These are phyloP conservation scores for Trichoderma gamsii DNA, from an alignment of 495 filamentous ascomycete genomes.

Conservation along the genomic window DNA sequence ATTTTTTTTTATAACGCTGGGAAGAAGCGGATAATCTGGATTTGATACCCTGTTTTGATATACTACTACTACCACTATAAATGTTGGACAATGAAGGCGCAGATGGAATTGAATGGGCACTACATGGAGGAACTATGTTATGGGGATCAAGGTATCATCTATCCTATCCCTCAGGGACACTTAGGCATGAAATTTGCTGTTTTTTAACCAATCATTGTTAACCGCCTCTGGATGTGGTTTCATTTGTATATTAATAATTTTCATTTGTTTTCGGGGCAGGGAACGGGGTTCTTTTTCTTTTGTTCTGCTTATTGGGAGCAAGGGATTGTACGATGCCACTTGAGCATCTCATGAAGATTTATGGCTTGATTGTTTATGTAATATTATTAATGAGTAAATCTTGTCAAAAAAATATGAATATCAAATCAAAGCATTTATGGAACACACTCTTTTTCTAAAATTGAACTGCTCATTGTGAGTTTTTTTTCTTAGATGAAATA, in stretches of 20 bases:
- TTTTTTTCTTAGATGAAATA: too few species aligned
- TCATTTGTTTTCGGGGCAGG: not conserved
- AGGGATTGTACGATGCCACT: not conserved
- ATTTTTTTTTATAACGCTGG: not conserved
- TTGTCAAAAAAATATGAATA: constrained; percentile 2
- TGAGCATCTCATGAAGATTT: not conserved
- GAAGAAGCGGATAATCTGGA: constrained; percentile 7
- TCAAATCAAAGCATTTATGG: not conserved
- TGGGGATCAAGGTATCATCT: not conserved
- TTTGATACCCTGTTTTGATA: constrained; percentile 14
- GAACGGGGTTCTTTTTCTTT: not conserved
- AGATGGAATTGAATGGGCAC: constrained; percentile 1
- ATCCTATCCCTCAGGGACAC: not conserved
- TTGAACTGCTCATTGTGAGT: not conserved
- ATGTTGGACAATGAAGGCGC: constrained; percentile 6
- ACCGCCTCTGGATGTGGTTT: not conserved
- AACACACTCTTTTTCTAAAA: not conserved
- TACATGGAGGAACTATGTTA: not conserved
- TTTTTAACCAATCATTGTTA: not conserved
- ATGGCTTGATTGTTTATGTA: constrained; percentile 8
- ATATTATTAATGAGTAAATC: not conserved
- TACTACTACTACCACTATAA: not conserved
- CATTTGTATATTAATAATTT: not conserved
- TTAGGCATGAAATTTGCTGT: not conserved
- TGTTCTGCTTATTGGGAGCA: not conserved